Conservation (phyloP, 139 green algal species). For the Chlamydomonas incerta region DNA sequence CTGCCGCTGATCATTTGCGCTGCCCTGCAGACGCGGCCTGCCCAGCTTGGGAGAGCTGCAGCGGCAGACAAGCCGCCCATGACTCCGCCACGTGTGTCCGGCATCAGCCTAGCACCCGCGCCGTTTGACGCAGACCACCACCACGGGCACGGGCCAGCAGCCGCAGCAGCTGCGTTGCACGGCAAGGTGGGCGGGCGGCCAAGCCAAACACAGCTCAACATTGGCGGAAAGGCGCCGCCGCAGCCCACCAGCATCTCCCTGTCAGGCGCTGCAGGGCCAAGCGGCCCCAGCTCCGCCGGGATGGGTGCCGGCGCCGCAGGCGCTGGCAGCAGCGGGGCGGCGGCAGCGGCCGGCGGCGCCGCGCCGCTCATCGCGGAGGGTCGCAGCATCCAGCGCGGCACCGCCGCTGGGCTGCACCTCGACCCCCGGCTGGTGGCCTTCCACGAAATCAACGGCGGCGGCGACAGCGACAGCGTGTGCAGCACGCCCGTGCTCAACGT, state of each 20-base stretch:
- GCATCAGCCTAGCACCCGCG: conserved; percentile 41
- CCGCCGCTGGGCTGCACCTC: not conserved
- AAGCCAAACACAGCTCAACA: not conserved
- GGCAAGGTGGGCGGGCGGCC: not conserved
- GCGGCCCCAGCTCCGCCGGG: no score
- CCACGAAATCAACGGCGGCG: conserved; percentile 12
- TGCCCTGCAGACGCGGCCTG: not conserved
- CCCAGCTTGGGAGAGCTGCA: not conserved
- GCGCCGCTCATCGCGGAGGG: conserved; percentile 40
- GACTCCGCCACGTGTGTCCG: conserved; percentile 39
- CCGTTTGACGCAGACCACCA: not conserved
- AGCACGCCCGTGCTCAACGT: conserved; percentile 5
- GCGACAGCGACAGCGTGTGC: conserved; percentile 9
- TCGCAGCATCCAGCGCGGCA: conserved; percentile 1
- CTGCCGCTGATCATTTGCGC: not conserved
- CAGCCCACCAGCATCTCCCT: not conserved
- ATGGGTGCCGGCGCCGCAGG: not conserved
- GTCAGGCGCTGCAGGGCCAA: not conserved
- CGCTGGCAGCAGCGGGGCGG: not conserved
- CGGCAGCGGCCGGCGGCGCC: not conserved
- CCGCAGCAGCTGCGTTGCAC: no score
- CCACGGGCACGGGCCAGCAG: not conserved
- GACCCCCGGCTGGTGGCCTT: conserved; percentile 13
- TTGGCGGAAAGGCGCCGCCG: conserved; percentile 15
- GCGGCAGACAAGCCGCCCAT: not conserved